Conservation (phyloP, 1,139 yeast genomes). For the Hyphopichia wangnamkhiaoensis region DNA sequence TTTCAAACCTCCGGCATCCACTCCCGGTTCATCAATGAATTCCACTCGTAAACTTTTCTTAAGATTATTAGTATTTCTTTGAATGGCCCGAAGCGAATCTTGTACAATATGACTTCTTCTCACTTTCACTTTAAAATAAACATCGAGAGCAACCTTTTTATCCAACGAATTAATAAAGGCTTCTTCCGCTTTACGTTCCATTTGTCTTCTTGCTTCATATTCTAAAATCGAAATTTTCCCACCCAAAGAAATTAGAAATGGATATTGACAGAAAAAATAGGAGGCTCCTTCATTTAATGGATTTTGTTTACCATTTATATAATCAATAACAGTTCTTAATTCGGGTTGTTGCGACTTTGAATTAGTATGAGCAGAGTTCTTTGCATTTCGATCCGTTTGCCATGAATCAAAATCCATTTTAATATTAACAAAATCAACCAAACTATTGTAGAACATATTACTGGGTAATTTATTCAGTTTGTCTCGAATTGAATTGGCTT, state of each 20-base stretch:
- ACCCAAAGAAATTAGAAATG: conserved; percentile 79
- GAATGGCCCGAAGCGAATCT: conserved; percentile 74
- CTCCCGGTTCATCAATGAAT: conserved; percentile 84
- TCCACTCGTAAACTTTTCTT: conserved; percentile 77
- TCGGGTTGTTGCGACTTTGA: conserved; percentile 23
- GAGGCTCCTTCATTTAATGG: conserved; percentile 25
- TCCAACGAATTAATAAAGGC: conserved; percentile 80
- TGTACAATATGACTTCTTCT: conserved; percentile 66
- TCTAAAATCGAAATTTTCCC: conserved; percentile 79
- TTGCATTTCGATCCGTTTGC: conserved; percentile 45
- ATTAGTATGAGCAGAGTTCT: conserved; percentile 11
- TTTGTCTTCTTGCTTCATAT: conserved; percentile 76
- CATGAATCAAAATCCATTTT: conserved; percentile 81
- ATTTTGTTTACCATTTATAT: conserved; percentile 42
- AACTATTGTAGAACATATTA: conserved; percentile 70
- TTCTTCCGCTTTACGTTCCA: conserved; percentile 88
- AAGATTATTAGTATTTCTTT: conserved; percentile 58
- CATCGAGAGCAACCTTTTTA: conserved; percentile 59
- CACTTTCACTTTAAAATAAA: conserved; percentile 66
- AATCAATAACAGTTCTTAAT: conserved; percentile 43
- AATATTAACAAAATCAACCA: conserved; percentile 78
- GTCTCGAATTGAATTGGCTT: conserved; percentile 48
- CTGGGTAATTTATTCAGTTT: conserved; percentile 38
- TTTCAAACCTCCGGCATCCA: conserved; percentile 91
- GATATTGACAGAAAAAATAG: conserved; percentile 76